A percentile compares a stretch with the other conserved stretches of the same genome.
Evolutionary conservation across 257 asterid species (phyloP).

Genomic region (Leptodermis oblonga): DNA sequence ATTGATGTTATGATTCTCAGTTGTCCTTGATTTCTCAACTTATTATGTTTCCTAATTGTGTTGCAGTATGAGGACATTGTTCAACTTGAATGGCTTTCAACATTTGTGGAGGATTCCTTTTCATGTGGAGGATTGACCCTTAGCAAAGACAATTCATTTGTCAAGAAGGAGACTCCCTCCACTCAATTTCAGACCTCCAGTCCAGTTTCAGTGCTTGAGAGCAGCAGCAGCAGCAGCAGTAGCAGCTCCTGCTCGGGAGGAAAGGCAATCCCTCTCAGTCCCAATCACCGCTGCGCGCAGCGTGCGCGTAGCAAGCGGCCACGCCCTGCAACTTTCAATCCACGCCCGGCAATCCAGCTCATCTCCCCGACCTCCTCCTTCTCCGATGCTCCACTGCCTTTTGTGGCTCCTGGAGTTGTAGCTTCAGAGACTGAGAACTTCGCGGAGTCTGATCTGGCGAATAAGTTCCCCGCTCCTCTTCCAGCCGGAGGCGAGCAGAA

Average conservation of each 20-base stretch:
- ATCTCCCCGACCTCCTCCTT: conserved; percentile 36
- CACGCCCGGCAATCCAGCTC: conserved; percentile 49
- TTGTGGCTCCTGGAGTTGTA: conserved; percentile 21
- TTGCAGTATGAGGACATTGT: conserved; percentile 73
- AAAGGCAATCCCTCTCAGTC: conserved; percentile 46
- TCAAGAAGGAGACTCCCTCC: conserved; percentile 25
- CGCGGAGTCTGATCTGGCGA: conserved; percentile 38
- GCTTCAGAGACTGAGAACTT: conserved; percentile 34
- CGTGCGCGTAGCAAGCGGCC: conserved; percentile 94
- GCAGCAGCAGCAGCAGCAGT: conserved; percentile 69
- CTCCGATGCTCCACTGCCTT: conserved; percentile 31
- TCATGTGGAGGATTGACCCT: conserved; percentile 55
- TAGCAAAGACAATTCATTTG: conserved; percentile 38
- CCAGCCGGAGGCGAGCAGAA: conserved; percentile 33
- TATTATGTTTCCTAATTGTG: conserved; percentile 3
- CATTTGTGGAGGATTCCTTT: conserved; percentile 77
- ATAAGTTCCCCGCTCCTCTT: conserved; percentile 21
- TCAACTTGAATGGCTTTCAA: conserved; percentile 64
- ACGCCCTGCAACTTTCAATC: conserved; percentile 61
- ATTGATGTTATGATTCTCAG: neutral
- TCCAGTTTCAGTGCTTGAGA: conserved; percentile 75
- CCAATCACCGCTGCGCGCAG: conserved; percentile 56
- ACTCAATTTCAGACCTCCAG: conserved; percentile 58
- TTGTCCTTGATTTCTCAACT: conserved; percentile 1
- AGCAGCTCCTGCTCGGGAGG: conserved; percentile 39